Base-by-base conservation (phyloP, 768 basidiomycete genomes). In the Termitomyces titanicus region DNA sequence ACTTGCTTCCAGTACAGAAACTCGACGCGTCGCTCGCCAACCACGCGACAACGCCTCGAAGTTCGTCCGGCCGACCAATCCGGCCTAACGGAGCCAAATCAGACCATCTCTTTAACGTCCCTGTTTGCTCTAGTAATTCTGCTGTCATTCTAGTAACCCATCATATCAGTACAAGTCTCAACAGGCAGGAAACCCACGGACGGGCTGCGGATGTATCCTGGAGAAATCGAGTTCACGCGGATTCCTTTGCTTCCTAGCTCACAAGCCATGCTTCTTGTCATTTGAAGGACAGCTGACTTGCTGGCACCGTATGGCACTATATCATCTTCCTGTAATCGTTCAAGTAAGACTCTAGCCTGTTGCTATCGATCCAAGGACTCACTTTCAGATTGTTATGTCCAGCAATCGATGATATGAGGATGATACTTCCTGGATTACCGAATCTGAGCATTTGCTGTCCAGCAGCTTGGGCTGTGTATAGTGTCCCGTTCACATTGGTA, bases 1-100 rank as follows among this genome's bases (percentile, higher is more conserved):
- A 89, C 88, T 89, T 86, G 84, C 86, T 88, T 2, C 88, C 87
- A 0, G 89, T 90, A 65, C 86, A 88, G 65, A 85, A 91, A 37
- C 80, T 86, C 7, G 85, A 86, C 45, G 88, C 88, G 55, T 89
- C 86, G 59, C 82, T 82, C 22, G 87, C 84, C 9, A 91, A 70
- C 88, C 88, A 91, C 0, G 79, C 69, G 39, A 80, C 74, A 0
- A 87, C 86, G 1, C 89, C 89, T 3, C 89, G 75, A 62, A 90
- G 64, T 66, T 91, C 88, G 61, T 90, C 86, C 0, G 83, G 78
- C 13, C 85, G 72, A 4, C 89, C 89, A n/a, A 91, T 75, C 7
- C 89, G 77, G 1, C 83, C 84, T 56, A 89, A 68, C 1, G 89
- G 89, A 63, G 86, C 88, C 67, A 80, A 53, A 38, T 68, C 65